Conservation (phyloP, 768 basidiomycete genomes). For the Mycena maculata region DNA sequence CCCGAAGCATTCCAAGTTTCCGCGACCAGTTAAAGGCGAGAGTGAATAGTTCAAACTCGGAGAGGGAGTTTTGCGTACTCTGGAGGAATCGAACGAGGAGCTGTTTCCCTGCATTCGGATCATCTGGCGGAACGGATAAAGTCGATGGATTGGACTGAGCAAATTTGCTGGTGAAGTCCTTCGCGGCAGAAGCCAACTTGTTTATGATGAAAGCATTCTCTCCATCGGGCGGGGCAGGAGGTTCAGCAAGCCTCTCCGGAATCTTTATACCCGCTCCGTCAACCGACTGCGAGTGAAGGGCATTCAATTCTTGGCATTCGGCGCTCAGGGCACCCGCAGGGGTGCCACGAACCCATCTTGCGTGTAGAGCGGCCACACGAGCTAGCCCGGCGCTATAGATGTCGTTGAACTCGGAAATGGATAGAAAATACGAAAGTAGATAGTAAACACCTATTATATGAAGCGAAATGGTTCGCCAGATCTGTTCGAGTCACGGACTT, state of each 20-base stretch:
- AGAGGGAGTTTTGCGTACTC: slow-evolving; percentile 62
- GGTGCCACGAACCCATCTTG: slow-evolving; percentile 67
- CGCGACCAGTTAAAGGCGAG: slow-evolving; percentile 59
- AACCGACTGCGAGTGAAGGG: slow-evolving; percentile 75
- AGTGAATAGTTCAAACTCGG: slow-evolving; percentile 72
- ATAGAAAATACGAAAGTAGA: background rate
- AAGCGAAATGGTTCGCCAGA: slow-evolving; percentile 73
- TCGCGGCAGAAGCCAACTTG: slow-evolving; percentile 49
- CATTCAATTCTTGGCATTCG: slow-evolving; percentile 79
- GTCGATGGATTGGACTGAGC: slow-evolving; percentile 40
- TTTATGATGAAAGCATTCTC: slow-evolving; percentile 63
- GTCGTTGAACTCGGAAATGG: background rate
- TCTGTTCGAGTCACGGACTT: slow-evolving; percentile 64
- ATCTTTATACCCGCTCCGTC: slow-evolving; percentile 73
- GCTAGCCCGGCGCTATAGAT: slow-evolving; percentile 64
- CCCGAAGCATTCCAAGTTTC: slow-evolving; percentile 49
- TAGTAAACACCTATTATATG: slow-evolving; percentile 64
- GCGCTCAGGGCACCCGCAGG: slow-evolving; percentile 68
- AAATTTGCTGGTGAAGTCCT: slow-evolving; percentile 58
- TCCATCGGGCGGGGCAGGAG: slow-evolving; percentile 54
- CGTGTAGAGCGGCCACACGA: slow-evolving; percentile 65
- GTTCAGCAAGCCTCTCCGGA: slow-evolving; percentile 64
- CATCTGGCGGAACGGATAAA: slow-evolving; percentile 38
- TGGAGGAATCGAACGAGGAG: slow-evolving; percentile 60
- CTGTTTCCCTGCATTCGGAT: slow-evolving; percentile 52